Percentiles rank a stretch among this genome's conserved stretches.
phyloP scores from a whole-genome alignment of 2,329 filamentous ascomycete genomes.

The Teratosphaeria pseudoeucalypti region DNA sequence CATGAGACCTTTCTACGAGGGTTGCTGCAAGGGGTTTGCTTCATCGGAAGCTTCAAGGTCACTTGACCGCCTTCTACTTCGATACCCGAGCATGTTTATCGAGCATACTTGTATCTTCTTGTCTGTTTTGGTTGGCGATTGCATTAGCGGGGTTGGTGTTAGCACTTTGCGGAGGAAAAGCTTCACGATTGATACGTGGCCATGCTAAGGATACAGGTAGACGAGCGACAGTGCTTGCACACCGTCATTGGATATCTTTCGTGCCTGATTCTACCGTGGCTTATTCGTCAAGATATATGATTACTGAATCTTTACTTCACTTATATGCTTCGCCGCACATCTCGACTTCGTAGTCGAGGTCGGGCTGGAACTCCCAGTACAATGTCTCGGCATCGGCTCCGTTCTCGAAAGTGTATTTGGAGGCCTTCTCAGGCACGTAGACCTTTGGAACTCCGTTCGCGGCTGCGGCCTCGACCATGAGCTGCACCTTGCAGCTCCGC shows the following conservation, averaged over 20 bases:
- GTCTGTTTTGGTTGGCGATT: not conserved
- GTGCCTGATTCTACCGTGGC: not conserved
- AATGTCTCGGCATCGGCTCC: constrained; percentile 38
- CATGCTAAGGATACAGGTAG: not conserved
- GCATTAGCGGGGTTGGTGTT: not conserved
- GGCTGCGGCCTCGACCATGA: constrained; percentile 52
- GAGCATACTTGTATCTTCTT: not conserved
- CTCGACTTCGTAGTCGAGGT: constrained; percentile 33
- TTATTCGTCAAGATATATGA: not conserved
- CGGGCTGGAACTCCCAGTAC: constrained; percentile 44
- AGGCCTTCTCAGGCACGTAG: constrained; percentile 46
- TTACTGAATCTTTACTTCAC: not conserved
- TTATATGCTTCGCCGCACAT: constrained; percentile 4
- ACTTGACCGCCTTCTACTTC: not conserved
- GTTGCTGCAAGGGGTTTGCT: not conserved
- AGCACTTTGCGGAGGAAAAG: not conserved
- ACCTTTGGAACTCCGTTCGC: constrained; percentile 43
- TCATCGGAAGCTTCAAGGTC: not conserved
- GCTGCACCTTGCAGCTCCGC: constrained; percentile 57
- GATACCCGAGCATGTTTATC: not conserved
- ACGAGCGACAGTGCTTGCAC: not conserved
- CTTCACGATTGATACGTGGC: not conserved
- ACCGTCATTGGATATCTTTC: not conserved
- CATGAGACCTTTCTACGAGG: not conserved
- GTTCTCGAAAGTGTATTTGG: constrained; percentile 43